These are phyloP conservation scores for Phaeosphaeria sp. DNA, from an alignment of 2,329 filamentous ascomycete species.

Conservation along the genomic window DNA sequence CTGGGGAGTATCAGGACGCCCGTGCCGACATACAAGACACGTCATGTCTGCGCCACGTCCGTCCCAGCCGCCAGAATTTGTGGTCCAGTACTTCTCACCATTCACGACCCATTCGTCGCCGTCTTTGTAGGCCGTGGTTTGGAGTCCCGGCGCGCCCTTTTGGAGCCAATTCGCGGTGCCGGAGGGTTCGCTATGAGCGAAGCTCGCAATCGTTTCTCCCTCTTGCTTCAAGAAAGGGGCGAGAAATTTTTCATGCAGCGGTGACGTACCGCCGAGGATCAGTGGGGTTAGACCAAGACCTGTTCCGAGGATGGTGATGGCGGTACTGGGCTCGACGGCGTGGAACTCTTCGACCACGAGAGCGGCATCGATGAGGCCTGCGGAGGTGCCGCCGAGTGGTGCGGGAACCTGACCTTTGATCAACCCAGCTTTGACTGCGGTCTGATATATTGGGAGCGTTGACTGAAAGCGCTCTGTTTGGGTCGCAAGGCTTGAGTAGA, in stretches of 20 bases:
- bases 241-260: slow-evolving; percentile 54
- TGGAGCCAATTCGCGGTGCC: slow-evolving; percentile 62
- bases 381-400: slow-evolving; percentile 55
- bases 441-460: slow-evolving; percentile 55
- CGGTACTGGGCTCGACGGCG: slow-evolving; percentile 57
- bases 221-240: slow-evolving; percentile 55
- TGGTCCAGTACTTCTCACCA: slow-evolving; percentile 65
- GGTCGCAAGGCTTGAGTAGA: slow-evolving; percentile 19
- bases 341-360: slow-evolving; percentile 63
- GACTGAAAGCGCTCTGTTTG: slow-evolving; percentile 55
- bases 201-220: slow-evolving; percentile 57
- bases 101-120: slow-evolving; percentile 60
- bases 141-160: slow-evolving; percentile 55
- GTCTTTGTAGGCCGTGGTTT: slow-evolving; percentile 57
- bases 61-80: slow-evolving; percentile 63
- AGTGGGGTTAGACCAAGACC: slow-evolving; percentile 61
- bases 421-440: slow-evolving; percentile 53
- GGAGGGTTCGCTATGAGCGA: slow-evolving; percentile 60
- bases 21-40: slow-evolving; percentile 58
- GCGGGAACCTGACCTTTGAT: slow-evolving; percentile 57
- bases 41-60: slow-evolving; percentile 58
- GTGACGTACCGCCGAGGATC: slow-evolving; percentile 52
- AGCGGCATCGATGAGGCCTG: slow-evolving; percentile 56
- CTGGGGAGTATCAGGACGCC: slow-evolving; percentile 12
- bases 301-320: slow-evolving; percentile 60